phyloP scores from a whole-genome alignment of 805 yeast species.

The Clavispora carvajalis region DNA sequence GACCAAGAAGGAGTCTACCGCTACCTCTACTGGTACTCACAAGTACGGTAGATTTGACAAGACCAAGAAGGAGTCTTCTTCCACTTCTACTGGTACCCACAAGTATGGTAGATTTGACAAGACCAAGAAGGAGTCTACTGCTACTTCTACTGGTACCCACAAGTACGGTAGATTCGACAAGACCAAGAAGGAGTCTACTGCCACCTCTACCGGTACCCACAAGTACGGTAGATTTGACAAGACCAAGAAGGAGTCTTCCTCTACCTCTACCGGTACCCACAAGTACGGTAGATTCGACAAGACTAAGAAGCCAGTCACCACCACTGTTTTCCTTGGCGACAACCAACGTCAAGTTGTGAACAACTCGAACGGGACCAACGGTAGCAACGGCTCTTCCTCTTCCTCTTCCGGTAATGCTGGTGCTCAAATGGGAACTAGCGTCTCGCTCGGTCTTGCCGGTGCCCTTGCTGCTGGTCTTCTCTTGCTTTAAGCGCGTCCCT shows the following conservation, averaged over 20 bases:
- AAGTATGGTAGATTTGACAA: conserved; percentile 53
- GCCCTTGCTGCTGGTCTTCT: conserved; percentile 49
- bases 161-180: conserved; percentile 21
- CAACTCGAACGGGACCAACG: conserved; percentile 8
- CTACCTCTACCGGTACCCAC: conserved; percentile 32
- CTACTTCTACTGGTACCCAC: conserved; percentile 24
- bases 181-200: conserved; percentile 11
- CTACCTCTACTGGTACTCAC: conserved; percentile 15
- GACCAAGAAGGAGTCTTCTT: conserved; percentile 10
- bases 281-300: conserved; percentile 31
- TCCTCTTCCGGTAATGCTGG: conserved; percentile 22
- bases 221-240: conserved; percentile 28
- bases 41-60: conserved; percentile 17
- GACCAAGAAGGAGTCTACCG: conserved; percentile 11
- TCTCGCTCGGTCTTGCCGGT: conserved; percentile 31
- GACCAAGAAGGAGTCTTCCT: conserved; percentile 29
- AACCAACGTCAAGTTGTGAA: conserved; percentile 14
- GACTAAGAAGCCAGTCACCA: conserved; percentile 31
- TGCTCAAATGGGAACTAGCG: conserved; percentile 14
- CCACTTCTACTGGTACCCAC: conserved; percentile 35
- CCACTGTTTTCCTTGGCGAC: conserved; percentile 28
- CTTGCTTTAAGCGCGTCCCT: conserved; percentile 18
- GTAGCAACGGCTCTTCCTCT: conserved; percentile 14
- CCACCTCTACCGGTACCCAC: conserved; percentile 22
- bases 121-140: conserved; percentile 25